Base-by-base conservation (phyloP, 257 asterid genomes). In the Petunia axillaris region DNA sequence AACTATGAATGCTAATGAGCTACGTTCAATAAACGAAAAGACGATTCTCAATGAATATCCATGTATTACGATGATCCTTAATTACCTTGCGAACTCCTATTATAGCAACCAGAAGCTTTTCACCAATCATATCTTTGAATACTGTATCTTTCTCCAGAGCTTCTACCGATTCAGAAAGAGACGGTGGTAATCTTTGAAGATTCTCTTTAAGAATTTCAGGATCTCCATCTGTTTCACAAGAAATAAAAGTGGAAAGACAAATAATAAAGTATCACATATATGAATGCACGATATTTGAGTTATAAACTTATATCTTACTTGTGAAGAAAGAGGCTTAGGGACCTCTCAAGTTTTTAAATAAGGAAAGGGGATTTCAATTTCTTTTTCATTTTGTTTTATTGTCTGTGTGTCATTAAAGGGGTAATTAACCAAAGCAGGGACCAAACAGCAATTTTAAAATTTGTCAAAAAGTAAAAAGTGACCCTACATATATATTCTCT, bases 31-130 rank as follows among this genome's bases (percentile, higher is more conserved):
- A 38, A n/a, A n/a, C 7, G 8, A n/a, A 3, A 43, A 67, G 55
- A 41, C 55, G 55, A n/a, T 43, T 67, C 8, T 43, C 39, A 43
- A 44, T 25, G 4, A 2, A 8, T 70, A 10, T 1, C 50, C 6
- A 70, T 4, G 11, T 4, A 54, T 8, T 10, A 52, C 11, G 57
- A 2, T 59, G 50, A 70, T 8, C 35, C 66, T 25, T 25, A 13
- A 44, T 64, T 90, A 95, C 99, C 98, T 95, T 91, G 81, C 99
- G 90, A 81, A 95, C 87, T 57, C 91, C 99, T 86, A 60, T 81
- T 81, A 95, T 48, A 64, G 95, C 97, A 86, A 85, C 81, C 89
- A 86, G 60, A 67, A 95, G 96, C 88, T 93, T 95, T 85, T 93
- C 94, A 62, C 95, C 93, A 16, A 93, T 86, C 83, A 95, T 76